Conservation (phyloP, 1,284 basidiomycete genomes). For the Wallemia ichthyophaga region DNA sequence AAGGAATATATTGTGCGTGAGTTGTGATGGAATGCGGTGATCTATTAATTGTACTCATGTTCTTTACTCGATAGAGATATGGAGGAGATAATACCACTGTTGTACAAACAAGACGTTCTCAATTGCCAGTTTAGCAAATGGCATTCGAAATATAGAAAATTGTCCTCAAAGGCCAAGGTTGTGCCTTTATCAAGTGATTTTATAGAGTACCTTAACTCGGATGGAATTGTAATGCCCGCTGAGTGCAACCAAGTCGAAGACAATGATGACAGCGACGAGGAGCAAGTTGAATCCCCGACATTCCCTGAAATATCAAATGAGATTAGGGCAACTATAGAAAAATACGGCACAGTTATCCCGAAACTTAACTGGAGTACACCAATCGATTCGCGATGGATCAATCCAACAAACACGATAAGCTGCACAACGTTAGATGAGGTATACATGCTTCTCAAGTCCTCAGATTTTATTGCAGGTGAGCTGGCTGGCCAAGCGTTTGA, state of each 20-base stretch:
- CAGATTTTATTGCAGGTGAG: slow-evolving; percentile 65
- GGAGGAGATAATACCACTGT: no score
- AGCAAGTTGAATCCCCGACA: slow-evolving; percentile 13
- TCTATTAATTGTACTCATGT: no score
- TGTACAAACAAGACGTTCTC: neutral
- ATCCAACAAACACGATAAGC: slow-evolving; percentile 54
- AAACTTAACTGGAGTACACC: slow-evolving; percentile 59
- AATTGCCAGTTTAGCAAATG: slow-evolving; percentile 1
- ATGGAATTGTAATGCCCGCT: slow-evolving; percentile 37
- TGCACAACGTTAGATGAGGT: slow-evolving; percentile 68
- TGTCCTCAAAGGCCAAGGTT: slow-evolving; percentile 16
- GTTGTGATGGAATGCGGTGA: no score
- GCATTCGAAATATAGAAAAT: neutral
- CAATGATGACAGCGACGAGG: slow-evolving; percentile 16
- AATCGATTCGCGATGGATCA: slow-evolving; percentile 73
- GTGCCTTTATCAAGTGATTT: slow-evolving; percentile 36
- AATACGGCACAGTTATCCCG: slow-evolving; percentile 61
- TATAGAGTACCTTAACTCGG: slow-evolving; percentile 37
- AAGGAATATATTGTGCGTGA: no score
- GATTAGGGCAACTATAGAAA: slow-evolving; percentile 34
- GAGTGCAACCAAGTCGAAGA: slow-evolving; percentile 18
- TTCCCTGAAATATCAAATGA: slow-evolving; percentile 46
- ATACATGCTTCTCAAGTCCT: slow-evolving; percentile 73
- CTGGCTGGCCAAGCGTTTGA: slow-evolving; percentile 32
- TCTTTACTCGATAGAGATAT: no score